Evolutionary conservation across 2,329 filamentous ascomycete genomes (phyloP), one percentile per base, ranked within the genome.

Genomic region (Trichophyton equinum): DNA sequence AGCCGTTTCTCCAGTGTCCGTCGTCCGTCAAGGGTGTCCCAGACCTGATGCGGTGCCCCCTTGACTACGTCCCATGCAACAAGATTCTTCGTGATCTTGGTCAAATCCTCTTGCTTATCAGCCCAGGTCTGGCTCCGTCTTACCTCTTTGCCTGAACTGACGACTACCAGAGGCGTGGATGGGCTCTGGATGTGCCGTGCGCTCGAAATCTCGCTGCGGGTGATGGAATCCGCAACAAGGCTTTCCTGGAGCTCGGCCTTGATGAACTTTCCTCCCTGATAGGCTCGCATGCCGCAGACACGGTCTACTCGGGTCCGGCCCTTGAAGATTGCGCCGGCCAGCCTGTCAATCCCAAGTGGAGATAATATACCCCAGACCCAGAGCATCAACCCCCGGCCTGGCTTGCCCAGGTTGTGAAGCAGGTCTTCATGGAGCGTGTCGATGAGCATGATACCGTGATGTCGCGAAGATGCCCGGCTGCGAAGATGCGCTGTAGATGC

Each of bases 231-330:
- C 0, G 91, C 91, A 36, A 96, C 90, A 0, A 97, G 79, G 65
- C 87, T 92, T 76, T 99, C 94, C 74, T 99, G 94, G 61, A 99
- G 79, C 74, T 91, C 89, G 3, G 91, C 88, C 72, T 95, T 96
- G 73, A 96, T 86, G 71, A 83, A 86, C 72, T 91, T 95, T 63
- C 88, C 89, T 25, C 80, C 81, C 73, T 95, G 89, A 69, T 90
- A 87, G 0, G 90, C 84, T 4, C 85, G 84, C 51, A 84, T 81
- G 11, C 94, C 94, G 73, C 88, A 95, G 9, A 96, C 85, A 8
- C 94, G 86, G 72, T 97, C 92, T 70, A 87, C 84, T 42, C 88
- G 85, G 1, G 81, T 87, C 46, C 91, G 87, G 42, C 91, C 89
- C 59, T 83, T 83, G 78, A 97, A 89, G 4, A 97, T 74, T 6